Percentiles rank a stretch among this genome's conserved stretches.
Conservation (phyloP, 2,329 filamentous ascomycete genomes). For the Fusarium praegraminearum region DNA sequence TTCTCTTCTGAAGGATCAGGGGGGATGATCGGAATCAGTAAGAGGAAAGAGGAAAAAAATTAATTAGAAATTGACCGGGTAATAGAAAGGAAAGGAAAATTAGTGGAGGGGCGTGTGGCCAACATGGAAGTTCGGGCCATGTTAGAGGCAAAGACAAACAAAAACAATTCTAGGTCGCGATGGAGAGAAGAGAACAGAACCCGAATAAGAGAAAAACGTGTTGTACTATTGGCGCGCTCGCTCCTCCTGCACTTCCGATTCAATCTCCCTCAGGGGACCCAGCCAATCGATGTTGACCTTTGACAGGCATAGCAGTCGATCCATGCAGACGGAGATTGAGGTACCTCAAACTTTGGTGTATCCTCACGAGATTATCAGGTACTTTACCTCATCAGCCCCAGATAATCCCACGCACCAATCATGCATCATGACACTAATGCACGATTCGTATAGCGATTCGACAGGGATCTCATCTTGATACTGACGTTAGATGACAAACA, state of each 20-base stretch:
- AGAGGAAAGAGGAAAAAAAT: background rate
- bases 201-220: slow-evolving; percentile 48
- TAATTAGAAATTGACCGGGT: background rate
- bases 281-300: slow-evolving; percentile 35
- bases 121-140: background rate
- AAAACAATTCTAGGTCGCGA: slow-evolving; percentile 21
- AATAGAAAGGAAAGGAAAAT: slow-evolving; percentile 3
- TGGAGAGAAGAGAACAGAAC: slow-evolving; percentile 12
- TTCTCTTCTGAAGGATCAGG: background rate
- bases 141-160: background rate
- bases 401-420: slow-evolving; percentile 16
- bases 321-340: slow-evolving; percentile 28
- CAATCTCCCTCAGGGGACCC: slow-evolving; percentile 36
- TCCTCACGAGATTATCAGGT: background rate
- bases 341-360: background rate
- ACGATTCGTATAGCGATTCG: slow-evolving; percentile 41
- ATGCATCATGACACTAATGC: slow-evolving; percentile 15
- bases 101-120: slow-evolving; percentile 22
- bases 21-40: background rate
- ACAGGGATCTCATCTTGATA: background rate
- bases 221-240: slow-evolving; percentile 44
- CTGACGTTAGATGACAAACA: slow-evolving; percentile 5
- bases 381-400: background rate
- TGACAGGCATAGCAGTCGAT: slow-evolving; percentile 25
- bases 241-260: slow-evolving; percentile 5